A percentile compares a stretch with the other conserved stretches of the same genome.
Evolutionary conservation across 441 rosid species (phyloP).

Genomic region (Omphalea diandra): DNA sequence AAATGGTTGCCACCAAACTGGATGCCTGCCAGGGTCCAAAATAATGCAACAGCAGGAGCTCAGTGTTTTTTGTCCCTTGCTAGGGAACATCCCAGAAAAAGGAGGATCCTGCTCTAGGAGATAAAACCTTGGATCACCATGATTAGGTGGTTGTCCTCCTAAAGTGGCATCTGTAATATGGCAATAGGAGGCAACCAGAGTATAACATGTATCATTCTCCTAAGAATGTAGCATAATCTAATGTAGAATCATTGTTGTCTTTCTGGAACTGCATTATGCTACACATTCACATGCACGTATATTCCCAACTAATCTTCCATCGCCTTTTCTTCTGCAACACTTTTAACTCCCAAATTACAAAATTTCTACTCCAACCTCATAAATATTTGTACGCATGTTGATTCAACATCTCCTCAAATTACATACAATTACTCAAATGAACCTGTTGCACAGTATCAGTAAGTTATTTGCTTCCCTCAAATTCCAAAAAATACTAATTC

Average conservation of each 20-base stretch:
- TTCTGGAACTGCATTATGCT: neutral
- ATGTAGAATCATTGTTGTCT: neutral
- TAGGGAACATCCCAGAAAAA: neutral
- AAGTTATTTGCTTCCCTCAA: neutral
- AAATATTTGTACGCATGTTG: neutral
- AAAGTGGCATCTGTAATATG: neutral
- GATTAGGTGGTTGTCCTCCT: neutral
- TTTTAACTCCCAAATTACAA: neutral
- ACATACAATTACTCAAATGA: neutral
- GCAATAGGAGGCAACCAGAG: neutral
- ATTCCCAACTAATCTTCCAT: neutral
- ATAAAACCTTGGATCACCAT: neutral
- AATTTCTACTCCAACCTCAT: neutral
- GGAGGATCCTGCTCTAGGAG: neutral
- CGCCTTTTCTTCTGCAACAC: neutral
- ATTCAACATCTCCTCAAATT: neutral
- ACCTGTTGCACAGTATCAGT: too few relatives aligned
- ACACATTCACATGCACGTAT: neutral
- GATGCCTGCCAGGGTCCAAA: slow-evolving; percentile 1
- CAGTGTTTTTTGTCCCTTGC: neutral
- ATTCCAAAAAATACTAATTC: neutral
- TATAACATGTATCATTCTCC: neutral
- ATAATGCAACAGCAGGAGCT: neutral
- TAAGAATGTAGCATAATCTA: neutral
- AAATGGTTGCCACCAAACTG: neutral